phyloP scores from a whole-genome alignment of 2,329 filamentous ascomycete genomes.

The Exophiala xenobiotica region DNA sequence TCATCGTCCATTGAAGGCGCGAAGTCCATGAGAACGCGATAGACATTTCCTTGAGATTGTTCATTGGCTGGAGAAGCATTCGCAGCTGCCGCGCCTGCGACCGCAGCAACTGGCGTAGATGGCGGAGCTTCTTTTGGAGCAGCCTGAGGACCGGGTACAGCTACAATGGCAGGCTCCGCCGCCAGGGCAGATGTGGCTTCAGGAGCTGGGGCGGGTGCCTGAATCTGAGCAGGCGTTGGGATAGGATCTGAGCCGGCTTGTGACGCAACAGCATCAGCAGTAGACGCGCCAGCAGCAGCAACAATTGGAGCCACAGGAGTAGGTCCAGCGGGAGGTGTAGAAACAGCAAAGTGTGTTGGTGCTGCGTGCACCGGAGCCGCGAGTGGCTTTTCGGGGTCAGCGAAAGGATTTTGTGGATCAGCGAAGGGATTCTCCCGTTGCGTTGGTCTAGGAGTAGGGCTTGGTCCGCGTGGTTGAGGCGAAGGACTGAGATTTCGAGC shows the following conservation, averaged over 20 bases:
- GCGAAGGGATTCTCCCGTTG: slow-evolving; percentile 23
- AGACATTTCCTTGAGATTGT: slow-evolving; percentile 65
- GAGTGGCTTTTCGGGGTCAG: slow-evolving; percentile 28
- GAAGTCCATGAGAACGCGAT: slow-evolving; percentile 94
- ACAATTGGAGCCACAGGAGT: slow-evolving; percentile 55
- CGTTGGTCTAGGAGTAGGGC: slow-evolving; percentile 10
- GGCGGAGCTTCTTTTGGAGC: slow-evolving; percentile 40
- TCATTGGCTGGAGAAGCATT: slow-evolving; percentile 46
- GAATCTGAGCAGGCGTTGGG: slow-evolving; percentile 22
- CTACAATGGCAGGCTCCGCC: not conserved
- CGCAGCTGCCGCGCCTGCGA: slow-evolving; percentile 30
- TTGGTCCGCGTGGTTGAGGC: slow-evolving; percentile 20
- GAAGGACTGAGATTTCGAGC: slow-evolving; percentile 15
- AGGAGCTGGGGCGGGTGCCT: not conserved
- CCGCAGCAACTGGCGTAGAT: slow-evolving; percentile 54
- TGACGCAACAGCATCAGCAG: slow-evolving; percentile 41
- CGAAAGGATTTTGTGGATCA: slow-evolving; percentile 31
- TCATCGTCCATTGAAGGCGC: slow-evolving; percentile 91
- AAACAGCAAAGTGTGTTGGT: slow-evolving; percentile 7
- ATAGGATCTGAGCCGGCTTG: slow-evolving; percentile 15
- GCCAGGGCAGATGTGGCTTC: slow-evolving; percentile 28
- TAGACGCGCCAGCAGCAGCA: not conserved
- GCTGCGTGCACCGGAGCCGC: slow-evolving; percentile 26
- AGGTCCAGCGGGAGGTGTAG: slow-evolving; percentile 61
- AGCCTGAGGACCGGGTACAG: not conserved